These are phyloP conservation scores for Dioscorea cayenensis DNA, from an alignment of 116 monocot species.

Conservation along the genomic window DNA sequence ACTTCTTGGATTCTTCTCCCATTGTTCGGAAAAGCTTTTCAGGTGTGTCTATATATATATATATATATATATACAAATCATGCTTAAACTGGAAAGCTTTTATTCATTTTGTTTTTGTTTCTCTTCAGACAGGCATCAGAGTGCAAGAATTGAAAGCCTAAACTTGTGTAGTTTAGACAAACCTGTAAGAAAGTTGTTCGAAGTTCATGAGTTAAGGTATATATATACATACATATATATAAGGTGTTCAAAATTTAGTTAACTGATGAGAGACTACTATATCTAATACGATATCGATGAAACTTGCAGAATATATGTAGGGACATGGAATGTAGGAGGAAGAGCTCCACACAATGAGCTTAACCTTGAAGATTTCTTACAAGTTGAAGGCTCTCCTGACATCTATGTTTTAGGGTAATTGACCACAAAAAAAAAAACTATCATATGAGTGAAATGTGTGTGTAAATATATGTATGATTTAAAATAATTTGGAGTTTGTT, in stretches of 20 bases:
- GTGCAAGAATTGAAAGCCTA: conserved; percentile 50
- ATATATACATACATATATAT: no score
- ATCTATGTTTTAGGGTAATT: conserved; percentile 85
- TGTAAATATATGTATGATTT: background rate
- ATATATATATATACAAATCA: background rate
- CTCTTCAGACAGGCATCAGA: conserved; percentile 58
- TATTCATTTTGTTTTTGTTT: conserved; percentile 1
- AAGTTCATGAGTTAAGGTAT: conserved; percentile 56
- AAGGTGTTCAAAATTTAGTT: background rate
- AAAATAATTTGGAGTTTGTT: conserved; percentile 4
- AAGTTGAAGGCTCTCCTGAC: conserved; percentile 71
- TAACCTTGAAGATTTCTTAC: conserved; percentile 75
- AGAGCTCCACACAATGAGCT: conserved; percentile 55
- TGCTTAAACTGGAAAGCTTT: background rate
- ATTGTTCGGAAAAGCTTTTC: conserved; percentile 63
- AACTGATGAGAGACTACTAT: no score
- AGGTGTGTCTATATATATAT: conserved; percentile 17
- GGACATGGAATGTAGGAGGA: conserved; percentile 96
- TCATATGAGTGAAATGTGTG: background rate
- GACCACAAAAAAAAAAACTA: background rate
- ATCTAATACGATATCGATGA: no score
- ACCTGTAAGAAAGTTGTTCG: conserved; percentile 12
- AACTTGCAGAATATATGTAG: conserved; percentile 71
- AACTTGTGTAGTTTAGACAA: conserved; percentile 33
- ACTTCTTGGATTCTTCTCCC: conserved; percentile 48